Conservation (phyloP, 1,139 yeast species). For the Taphrina wiesneri region DNA sequence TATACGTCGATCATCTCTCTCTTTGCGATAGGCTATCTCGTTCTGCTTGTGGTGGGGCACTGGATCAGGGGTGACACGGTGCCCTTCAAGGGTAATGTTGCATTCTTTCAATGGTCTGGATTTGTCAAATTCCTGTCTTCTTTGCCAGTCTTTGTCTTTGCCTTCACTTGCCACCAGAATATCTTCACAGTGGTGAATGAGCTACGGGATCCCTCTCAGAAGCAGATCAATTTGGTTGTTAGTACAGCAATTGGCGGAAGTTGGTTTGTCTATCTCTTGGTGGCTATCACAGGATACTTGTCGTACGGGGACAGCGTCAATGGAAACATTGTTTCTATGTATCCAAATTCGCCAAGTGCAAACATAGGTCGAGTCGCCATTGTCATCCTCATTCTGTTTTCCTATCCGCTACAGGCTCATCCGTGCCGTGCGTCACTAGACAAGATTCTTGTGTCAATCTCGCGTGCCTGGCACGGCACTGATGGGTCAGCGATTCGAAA, state of each 20-base stretch:
- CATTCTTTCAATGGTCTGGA: slow-evolving; percentile 42
- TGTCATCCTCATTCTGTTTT: slow-evolving; percentile 77
- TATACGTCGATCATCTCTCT: slow-evolving; percentile 85
- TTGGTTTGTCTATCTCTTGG: slow-evolving; percentile 61
- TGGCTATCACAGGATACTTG: slow-evolving; percentile 81
- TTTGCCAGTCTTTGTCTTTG: slow-evolving; percentile 85
- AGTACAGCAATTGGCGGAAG: slow-evolving; percentile 59
- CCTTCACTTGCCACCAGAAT: slow-evolving; percentile 91
- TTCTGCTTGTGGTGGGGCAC: slow-evolving; percentile 69
- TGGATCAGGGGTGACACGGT: slow-evolving; percentile 56
- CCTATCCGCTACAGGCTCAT: slow-evolving; percentile 89
- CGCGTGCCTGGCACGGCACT: slow-evolving; percentile 48
- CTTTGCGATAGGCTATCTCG: slow-evolving; percentile 73
- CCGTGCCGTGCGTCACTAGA: slow-evolving; percentile 86
- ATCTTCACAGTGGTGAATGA: slow-evolving; percentile 81
- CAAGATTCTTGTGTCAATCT: slow-evolving; percentile 56
- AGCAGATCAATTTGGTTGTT: slow-evolving; percentile 57
- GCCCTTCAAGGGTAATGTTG: slow-evolving; percentile 40
- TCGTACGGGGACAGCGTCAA: slow-evolving; percentile 76
- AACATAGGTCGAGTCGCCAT: slow-evolving; percentile 72
- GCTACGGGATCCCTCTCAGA: slow-evolving; percentile 58
- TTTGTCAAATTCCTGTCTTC: slow-evolving; percentile 68
- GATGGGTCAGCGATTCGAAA: slow-evolving; percentile 12
- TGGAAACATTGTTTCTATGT: slow-evolving; percentile 78
- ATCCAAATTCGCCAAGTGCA: slow-evolving; percentile 49